Conservation (phyloP, 2,329 filamentous ascomycete species). For the Penicillium corylophilum region DNA sequence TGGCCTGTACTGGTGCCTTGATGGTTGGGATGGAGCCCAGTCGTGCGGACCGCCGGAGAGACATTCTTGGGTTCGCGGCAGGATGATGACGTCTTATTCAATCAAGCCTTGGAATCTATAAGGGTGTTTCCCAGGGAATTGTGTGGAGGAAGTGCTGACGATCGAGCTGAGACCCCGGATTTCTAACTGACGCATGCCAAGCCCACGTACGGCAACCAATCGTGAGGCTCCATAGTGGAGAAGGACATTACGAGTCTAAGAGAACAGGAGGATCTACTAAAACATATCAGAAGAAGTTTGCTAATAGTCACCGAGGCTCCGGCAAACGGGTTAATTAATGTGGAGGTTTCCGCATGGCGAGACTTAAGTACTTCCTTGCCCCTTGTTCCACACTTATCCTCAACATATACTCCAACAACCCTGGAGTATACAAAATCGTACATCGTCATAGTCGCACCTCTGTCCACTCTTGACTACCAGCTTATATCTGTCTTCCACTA, state of each 20-base stretch:
- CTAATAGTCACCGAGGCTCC: not conserved
- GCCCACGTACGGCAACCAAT: not conserved
- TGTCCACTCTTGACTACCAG: too few species aligned
- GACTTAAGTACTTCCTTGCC: not conserved
- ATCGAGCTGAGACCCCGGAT: not conserved
- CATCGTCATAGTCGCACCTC: too few species aligned
- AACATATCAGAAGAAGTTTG: not conserved
- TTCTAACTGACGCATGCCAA: not conserved
- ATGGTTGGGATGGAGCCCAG: slow-evolving; percentile 35
- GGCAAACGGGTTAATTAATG: not conserved
- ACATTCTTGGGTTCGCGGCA: slow-evolving; percentile 39
- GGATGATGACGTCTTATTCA: not conserved
- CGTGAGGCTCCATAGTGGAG: not conserved
- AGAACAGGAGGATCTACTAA: not conserved
- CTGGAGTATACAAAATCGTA: too few species aligned
- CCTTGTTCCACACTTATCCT: too few species aligned
- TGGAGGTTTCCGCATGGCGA: not conserved
- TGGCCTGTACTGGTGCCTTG: slow-evolving; percentile 18
- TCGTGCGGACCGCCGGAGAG: slow-evolving; percentile 53
- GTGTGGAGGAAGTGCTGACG: not conserved
- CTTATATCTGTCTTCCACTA: too few species aligned
- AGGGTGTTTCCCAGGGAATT: not conserved
- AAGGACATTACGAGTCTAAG: not conserved
- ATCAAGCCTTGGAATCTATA: not conserved
- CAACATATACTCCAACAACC: too few species aligned